Percentiles rank a stretch among this genome's conserved stretches.
Evolutionary conservation across 2,329 filamentous ascomycete species (phyloP).

Genomic region (Monosporascus sp.): DNA sequence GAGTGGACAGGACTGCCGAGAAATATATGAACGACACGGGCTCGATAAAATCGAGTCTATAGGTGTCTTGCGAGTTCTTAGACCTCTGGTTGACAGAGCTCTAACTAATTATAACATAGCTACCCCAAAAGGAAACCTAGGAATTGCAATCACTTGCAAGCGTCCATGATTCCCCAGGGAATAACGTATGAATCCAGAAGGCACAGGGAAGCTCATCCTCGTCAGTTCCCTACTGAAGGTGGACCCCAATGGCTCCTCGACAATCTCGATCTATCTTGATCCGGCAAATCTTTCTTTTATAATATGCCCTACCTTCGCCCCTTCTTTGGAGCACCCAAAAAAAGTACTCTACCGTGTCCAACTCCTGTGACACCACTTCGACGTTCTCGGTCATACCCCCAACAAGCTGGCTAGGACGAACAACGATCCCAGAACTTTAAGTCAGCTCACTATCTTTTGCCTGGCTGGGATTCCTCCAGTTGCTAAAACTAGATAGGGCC

Average conservation of each 20-base stretch:
- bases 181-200: background rate
- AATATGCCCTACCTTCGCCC: no score
- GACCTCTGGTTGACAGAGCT: background rate
- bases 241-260: background rate
- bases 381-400: no score
- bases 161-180: background rate
- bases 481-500: conserved; percentile 3
- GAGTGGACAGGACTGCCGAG: no score
- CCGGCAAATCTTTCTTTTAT: background rate
- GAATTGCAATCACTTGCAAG: conserved; percentile 2
- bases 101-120: background rate
- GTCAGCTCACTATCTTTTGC: background rate
- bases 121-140: background rate
- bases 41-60: background rate
- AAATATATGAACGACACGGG: background rate
- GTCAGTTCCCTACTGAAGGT: conserved; percentile 1
- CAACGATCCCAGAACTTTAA: background rate
- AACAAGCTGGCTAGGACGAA: no score
- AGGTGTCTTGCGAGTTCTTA: conserved; percentile 1
- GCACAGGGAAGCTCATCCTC: background rate
- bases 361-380: no score
- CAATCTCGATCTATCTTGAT: conserved; percentile 8
- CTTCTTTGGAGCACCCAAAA: no score
- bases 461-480: conserved; percentile 6
- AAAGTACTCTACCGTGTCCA: no score